phyloP scores from a whole-genome alignment of 2,329 filamentous ascomycete species.

The Neofusicoccum laricinum region DNA sequence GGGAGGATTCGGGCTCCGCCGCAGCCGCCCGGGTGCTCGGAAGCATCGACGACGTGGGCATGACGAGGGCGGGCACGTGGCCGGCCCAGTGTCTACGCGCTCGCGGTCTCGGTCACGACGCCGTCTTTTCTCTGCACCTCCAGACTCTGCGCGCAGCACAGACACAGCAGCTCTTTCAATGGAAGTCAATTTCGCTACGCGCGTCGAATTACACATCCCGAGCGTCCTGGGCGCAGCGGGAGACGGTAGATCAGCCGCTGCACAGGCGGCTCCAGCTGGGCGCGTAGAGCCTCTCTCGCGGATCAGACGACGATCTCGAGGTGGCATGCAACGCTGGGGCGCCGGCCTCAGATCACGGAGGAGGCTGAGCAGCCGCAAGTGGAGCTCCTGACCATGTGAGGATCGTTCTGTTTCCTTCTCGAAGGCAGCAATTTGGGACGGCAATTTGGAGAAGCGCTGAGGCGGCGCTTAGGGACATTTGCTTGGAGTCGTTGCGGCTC shows the following conservation, averaged over 20 bases:
- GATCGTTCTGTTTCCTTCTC: conserved; percentile 10
- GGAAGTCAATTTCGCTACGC: neutral
- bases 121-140: neutral
- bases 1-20: neutral
- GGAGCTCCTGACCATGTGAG: neutral
- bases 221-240: neutral
- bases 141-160: neutral
- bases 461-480: conserved; percentile 12
- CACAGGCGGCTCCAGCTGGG: conserved; percentile 9
- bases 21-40: conserved; percentile 1
- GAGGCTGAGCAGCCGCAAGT: conserved; percentile 10
- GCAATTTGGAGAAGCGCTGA: neutral
- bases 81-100: neutral
- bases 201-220: neutral
- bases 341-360: conserved; percentile 5
- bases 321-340: neutral
- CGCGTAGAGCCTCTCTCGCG: conserved; percentile 2
- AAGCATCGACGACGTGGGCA: neutral
- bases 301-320: conserved; percentile 10
- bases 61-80: neutral
- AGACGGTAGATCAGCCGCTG: conserved; percentile 9
- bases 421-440: neutral
- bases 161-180: neutral
- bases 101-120: neutral
- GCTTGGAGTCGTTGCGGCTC: neutral